Evolutionary conservation across 352 stramenopile genomes (phyloP).

Genomic region (Aphanomyces astaci): DNA sequence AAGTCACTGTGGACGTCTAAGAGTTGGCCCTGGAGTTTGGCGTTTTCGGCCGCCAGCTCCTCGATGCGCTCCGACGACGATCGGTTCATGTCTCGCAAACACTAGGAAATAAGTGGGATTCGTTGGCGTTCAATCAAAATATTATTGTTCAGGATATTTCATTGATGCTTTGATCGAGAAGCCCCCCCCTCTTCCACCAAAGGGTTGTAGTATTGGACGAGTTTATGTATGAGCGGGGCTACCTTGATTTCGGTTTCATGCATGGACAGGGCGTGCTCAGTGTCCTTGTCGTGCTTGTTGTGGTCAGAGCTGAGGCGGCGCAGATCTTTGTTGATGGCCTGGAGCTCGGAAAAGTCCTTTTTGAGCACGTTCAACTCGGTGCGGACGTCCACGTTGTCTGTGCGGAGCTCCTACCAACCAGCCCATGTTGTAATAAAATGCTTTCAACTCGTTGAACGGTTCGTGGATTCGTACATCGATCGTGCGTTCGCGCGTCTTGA

Average conservation of each 20-base stretch:
- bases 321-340: conserved; percentile 25
- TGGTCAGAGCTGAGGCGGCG: conserved; percentile 41
- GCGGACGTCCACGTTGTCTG: conserved; percentile 48
- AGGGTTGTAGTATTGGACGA: too few relatives aligned
- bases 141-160: too few relatives aligned
- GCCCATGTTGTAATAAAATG: not conserved
- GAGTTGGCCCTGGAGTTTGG: conserved; percentile 57
- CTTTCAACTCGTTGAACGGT: not conserved
- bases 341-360: conserved; percentile 52
- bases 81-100: conserved; percentile 58
- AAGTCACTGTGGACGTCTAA: conserved; percentile 77
- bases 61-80: conserved; percentile 73
- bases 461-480: conserved; percentile 33
- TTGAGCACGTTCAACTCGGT: conserved; percentile 51
- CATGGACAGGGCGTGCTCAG: conserved; percentile 16
- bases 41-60: conserved; percentile 61
- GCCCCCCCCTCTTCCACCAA: too few relatives aligned
- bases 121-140: not conserved
- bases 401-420: conserved; percentile 39
- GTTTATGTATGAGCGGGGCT: not conserved
- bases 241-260: conserved; percentile 76
- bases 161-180: too few relatives aligned
- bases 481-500: conserved; percentile 59
- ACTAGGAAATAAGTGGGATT: conserved; percentile 22
- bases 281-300: conserved; percentile 20